phyloP scores from a whole-genome alignment of 805 yeast genomes.

The Naumovozyma dairenensis region DNA sequence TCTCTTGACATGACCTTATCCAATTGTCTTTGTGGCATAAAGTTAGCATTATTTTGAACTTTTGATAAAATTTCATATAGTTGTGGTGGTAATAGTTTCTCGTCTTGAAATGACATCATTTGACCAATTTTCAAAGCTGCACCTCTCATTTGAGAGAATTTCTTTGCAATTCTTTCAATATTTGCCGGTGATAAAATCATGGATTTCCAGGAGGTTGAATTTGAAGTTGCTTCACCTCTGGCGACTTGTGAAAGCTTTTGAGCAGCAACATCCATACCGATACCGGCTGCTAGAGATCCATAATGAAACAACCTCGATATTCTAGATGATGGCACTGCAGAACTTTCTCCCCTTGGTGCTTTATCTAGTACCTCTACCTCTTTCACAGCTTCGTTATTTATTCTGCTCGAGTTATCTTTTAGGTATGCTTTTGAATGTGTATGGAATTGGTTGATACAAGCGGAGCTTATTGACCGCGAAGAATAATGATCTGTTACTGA shows the following conservation, averaged over 20 bases:
- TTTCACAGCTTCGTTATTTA: too few relatives aligned
- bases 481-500: too few relatives aligned
- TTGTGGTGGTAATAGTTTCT: slow-evolving; percentile 72
- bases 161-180: slow-evolving; percentile 78
- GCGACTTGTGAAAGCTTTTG: slow-evolving; percentile 67
- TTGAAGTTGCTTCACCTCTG: slow-evolving; percentile 38
- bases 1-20: slow-evolving; percentile 63
- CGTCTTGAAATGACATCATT: slow-evolving; percentile 89
- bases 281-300: slow-evolving; percentile 84
- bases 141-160: slow-evolving; percentile 93
- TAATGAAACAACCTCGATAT: slow-evolving; percentile 87
- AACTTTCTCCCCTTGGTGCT: slow-evolving; percentile 14
- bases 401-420: too few relatives aligned
- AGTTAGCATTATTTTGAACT: slow-evolving; percentile 91
- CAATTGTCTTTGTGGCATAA: slow-evolving; percentile 90
- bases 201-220: slow-evolving; percentile 39
- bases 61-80: slow-evolving; percentile 69
- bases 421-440: too few relatives aligned
- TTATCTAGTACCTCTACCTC: too few relatives aligned
- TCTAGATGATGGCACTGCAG: slow-evolving; percentile 80
- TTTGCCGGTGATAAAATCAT: slow-evolving; percentile 70
- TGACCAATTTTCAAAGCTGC: slow-evolving; percentile 98
- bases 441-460: too few relatives aligned
- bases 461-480: too few relatives aligned
- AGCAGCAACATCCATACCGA: slow-evolving; percentile 73